Conservation (phyloP, 1,284 basidiomycete genomes). For the Cutaneotrichosporon curvatum region DNA sequence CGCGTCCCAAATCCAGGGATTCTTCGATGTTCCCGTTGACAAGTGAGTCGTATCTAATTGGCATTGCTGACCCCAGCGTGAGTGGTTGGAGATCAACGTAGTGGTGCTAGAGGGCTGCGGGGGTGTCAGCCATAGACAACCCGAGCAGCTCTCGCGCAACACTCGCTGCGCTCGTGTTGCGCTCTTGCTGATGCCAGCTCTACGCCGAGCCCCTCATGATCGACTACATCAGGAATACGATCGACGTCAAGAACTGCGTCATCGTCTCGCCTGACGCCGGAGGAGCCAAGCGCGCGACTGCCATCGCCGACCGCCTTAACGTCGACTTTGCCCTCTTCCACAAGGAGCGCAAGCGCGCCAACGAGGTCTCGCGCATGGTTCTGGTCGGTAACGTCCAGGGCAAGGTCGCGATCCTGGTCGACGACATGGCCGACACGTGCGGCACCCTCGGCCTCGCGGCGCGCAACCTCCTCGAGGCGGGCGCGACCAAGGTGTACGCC, state of each 20-base stretch:
- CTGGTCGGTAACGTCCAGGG: slow-evolving; percentile 89
- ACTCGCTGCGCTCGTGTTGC: too few species aligned
- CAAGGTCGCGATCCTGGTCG: slow-evolving; percentile 95
- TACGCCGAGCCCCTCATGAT: slow-evolving; percentile 97
- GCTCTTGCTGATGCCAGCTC: slow-evolving; percentile 46
- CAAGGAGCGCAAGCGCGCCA: slow-evolving; percentile 99
- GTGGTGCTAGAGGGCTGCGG: background rate
- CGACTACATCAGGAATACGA: slow-evolving; percentile 87
- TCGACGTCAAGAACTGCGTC: slow-evolving; percentile 78
- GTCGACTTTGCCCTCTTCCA: slow-evolving; percentile 99
- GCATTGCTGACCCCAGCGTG: slow-evolving; percentile 15
- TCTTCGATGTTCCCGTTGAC: slow-evolving; percentile 99
- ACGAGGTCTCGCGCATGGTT: slow-evolving; percentile 98
- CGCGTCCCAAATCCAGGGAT: slow-evolving; percentile 97
- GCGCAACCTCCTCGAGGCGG: slow-evolving; percentile 79
- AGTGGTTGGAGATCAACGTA: slow-evolving; percentile 2
- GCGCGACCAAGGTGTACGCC: slow-evolving; percentile 77
- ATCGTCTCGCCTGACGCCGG: slow-evolving; percentile 99
- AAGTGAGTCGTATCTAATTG: slow-evolving; percentile 61
- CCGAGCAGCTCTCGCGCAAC: background rate
- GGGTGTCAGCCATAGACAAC: background rate
- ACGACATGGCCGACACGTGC: slow-evolving; percentile 99
- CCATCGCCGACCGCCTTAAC: slow-evolving; percentile 91
- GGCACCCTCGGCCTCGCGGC: slow-evolving; percentile 94
- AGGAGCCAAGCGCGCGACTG: slow-evolving; percentile 95